Evolutionary conservation across 2,329 filamentous ascomycete genomes (phyloP), one percentile per base, ranked within the genome.

Genomic region (Penicillium polonicum): DNA sequence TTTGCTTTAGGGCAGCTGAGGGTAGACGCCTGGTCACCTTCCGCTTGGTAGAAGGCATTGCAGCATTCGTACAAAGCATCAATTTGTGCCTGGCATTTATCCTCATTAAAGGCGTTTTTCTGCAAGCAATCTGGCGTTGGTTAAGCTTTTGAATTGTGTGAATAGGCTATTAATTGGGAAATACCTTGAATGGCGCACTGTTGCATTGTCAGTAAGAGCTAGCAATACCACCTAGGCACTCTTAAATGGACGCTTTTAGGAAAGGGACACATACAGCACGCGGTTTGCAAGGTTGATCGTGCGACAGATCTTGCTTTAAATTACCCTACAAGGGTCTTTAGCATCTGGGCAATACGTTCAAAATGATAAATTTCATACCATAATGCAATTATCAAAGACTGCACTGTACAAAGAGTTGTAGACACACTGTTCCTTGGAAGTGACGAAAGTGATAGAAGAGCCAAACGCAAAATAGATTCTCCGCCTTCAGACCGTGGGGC

Each of bases 21-120:
- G 2, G 88, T 89, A 42, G 82, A 86, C 33, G 90, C 92, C 25
- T 86, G 78, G 55, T 95, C 88, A 17, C 94, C 92, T 59, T 90
- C 84, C 57, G 84, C 82, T 67, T 88, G 79, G 76, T 99, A 97
- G 73, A 97, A 96, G 13, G 85, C 83, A 69, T 92, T 87, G 76
- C 94, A 99, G 77, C 94, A 99, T 66, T 94, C 88, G 75, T 97
- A 99, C 25, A 99, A 79, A 3, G 91, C 90, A 72, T 93, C 88
- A 56, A 99, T 84, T 69, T 91, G 80, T 19, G 78, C 74, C 70
- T 88, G 85, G 75, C 94, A 99, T 70, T 87, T 95, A 43, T 85
- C 85, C 76, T 97, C 92, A 59, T 95, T 85, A 79, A 89, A 97
- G 53, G 86, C 86, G 74, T 92, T 92, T 75, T 87, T 93, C 46